Evolutionary conservation across 2,329 filamentous ascomycete genomes (phyloP).

Genomic region (Alternaria burnsii): DNA sequence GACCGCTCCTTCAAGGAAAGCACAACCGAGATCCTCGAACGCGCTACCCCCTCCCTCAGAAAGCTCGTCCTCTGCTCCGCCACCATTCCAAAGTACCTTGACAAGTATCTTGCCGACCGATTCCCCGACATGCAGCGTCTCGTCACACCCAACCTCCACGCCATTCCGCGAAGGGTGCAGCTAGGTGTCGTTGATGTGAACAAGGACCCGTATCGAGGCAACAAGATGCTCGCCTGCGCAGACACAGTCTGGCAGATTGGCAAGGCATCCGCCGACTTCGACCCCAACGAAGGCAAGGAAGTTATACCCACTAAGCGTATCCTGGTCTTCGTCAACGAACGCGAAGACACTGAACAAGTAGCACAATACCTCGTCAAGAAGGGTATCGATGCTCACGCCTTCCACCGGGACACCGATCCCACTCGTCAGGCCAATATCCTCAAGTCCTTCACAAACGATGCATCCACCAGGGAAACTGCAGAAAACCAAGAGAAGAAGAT

Average conservation of each 20-base stretch:
- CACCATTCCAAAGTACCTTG: constrained; percentile 89
- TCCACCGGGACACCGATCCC: constrained; percentile 85
- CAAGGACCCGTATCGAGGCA: constrained; percentile 90
- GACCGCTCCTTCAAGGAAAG: constrained; percentile 90
- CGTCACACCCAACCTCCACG: constrained; percentile 94
- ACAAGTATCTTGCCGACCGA: constrained; percentile 80
- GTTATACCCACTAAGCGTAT: constrained; percentile 79
- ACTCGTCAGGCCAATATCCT: constrained; percentile 80
- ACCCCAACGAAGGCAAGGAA: constrained; percentile 56
- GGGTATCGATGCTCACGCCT: constrained; percentile 85
- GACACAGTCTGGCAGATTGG: constrained; percentile 95
- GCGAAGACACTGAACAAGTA: constrained; percentile 84
- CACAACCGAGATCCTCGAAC: constrained; percentile 84
- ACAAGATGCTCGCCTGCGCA: constrained; percentile 91
- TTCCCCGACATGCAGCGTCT: constrained; percentile 87
- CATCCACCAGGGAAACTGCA: constrained; percentile 1
- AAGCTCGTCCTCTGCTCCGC: constrained; percentile 94
- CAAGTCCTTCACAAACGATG: constrained; percentile 66
- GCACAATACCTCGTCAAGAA: constrained; percentile 81
- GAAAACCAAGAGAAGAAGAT: not conserved
- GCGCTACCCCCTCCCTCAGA: constrained; percentile 79
- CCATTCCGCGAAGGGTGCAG: constrained; percentile 92
- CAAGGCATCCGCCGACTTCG: constrained; percentile 67
- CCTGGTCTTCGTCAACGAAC: constrained; percentile 96
- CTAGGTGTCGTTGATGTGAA: constrained; percentile 92